These are phyloP conservation scores for Aciculosporium take DNA, from an alignment of 2,329 filamentous ascomycete genomes.

Conservation along the genomic window DNA sequence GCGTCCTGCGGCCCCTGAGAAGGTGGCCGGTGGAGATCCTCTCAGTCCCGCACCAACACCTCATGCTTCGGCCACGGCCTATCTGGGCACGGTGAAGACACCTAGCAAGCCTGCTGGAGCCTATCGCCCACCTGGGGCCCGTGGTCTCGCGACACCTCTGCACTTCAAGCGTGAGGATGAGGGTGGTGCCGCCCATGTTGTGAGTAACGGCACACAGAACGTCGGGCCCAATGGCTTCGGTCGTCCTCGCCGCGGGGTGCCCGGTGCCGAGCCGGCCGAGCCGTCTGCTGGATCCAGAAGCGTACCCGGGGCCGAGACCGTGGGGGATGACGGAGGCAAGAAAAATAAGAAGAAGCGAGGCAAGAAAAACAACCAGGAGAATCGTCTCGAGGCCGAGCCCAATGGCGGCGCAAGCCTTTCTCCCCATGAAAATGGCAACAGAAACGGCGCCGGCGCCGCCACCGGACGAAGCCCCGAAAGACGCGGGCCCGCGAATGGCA, in stretches of 20 bases:
- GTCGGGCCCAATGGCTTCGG: constrained; percentile 68
- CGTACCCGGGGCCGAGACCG: constrained; percentile 48
- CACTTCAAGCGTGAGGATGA: constrained; percentile 97
- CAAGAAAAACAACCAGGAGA: constrained; percentile 80
- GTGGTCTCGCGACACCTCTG: constrained; percentile 74
- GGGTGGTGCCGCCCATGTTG: constrained; percentile 74
- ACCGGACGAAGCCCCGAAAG: constrained; percentile 52
- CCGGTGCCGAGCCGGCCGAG: constrained; percentile 66
- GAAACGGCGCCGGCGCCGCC: constrained; percentile 21
- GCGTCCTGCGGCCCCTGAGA: constrained; percentile 58
- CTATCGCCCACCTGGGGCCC: constrained; percentile 86
- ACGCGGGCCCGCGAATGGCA: constrained; percentile 28
- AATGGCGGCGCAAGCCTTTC: constrained; percentile 33
- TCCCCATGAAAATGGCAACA: constrained; percentile 24
- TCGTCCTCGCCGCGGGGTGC: constrained; percentile 59
- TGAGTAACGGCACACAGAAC: constrained; percentile 64
- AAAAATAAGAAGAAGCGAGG: constrained; percentile 98
- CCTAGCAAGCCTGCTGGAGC: constrained; percentile 95
- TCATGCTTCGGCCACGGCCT: constrained; percentile 70
- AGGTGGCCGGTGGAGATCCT: constrained; percentile 51
- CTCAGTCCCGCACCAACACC: constrained; percentile 60
- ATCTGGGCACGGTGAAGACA: constrained; percentile 76
- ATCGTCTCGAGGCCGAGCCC: constrained; percentile 32
- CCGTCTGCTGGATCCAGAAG: constrained; percentile 54
- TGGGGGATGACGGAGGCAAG: constrained; percentile 53